These are phyloP conservation scores for Paraleonurus japonicus DNA, from an alignment of 257 asterid species.

Conservation along the genomic window DNA sequence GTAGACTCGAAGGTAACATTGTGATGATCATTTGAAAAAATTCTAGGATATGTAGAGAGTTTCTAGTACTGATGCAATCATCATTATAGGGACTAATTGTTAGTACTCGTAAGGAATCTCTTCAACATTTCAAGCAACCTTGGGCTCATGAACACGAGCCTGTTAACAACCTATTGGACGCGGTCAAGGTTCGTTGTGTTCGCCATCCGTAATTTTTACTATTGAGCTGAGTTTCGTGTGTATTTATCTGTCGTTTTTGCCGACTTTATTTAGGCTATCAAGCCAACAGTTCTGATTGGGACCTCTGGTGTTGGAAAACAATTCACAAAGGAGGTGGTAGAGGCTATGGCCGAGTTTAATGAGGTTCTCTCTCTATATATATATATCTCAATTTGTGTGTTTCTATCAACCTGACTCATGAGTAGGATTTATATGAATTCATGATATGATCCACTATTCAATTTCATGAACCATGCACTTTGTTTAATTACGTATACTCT, in stretches of 20 bases:
- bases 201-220: neutral
- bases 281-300: conserved; percentile 86
- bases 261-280: conserved; percentile 54
- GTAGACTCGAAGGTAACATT: conserved; percentile 87
- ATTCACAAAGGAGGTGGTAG: conserved; percentile 87
- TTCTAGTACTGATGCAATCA: conserved; percentile 4
- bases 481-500: too few relatives aligned
- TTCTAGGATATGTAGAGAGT: neutral
- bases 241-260: neutral
- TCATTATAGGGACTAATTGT: conserved; percentile 78
- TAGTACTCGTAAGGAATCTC: conserved; percentile 68
- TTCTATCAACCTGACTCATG: neutral
- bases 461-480: too few relatives aligned
- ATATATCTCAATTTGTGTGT: neutral
- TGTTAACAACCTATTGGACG: conserved; percentile 62
- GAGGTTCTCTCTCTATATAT: conserved; percentile 46
- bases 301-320: conserved; percentile 88
- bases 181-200: conserved; percentile 68
- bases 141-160: conserved; percentile 95
- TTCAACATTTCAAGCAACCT: conserved; percentile 88
- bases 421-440: too few relatives aligned
- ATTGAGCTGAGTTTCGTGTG: neutral
- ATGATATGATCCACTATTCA: too few relatives aligned
- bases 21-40: neutral
- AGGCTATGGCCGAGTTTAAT: conserved; percentile 74